A percentile compares a stretch with the other conserved stretches of the same genome.
Evolutionary conservation across 139 green algal genomes (phyloP).

Genomic region (Nannochloris sp.): DNA sequence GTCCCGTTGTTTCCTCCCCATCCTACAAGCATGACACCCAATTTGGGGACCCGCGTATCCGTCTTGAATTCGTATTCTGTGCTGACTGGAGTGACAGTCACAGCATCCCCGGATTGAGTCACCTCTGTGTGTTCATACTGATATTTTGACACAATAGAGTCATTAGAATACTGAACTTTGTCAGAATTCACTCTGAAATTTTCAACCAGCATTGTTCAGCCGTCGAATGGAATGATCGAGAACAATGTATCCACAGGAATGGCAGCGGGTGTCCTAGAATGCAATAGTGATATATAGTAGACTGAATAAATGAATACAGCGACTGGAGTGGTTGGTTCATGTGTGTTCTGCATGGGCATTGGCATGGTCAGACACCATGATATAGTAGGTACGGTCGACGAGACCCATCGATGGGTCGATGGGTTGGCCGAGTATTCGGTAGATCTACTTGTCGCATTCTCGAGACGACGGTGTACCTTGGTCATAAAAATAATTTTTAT

Average conservation of each 20-base stretch:
- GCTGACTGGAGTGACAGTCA: slow-evolving; percentile 61
- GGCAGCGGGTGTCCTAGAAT: not conserved
- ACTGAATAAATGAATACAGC: too few species aligned
- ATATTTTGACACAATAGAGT: slow-evolving; percentile 75
- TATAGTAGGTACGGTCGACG: too few species aligned
- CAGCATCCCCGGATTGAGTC: slow-evolving; percentile 50
- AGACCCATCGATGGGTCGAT: too few species aligned
- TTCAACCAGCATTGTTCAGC: slow-evolving; percentile 55
- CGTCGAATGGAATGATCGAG: not conserved
- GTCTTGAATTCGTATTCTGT: slow-evolving; percentile 80
- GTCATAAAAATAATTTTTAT: too few species aligned
- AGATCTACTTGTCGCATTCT: too few species aligned
- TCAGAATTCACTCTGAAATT: slow-evolving; percentile 77
- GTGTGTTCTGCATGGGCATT: too few species aligned
- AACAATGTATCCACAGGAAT: not conserved
- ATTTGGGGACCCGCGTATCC: slow-evolving; percentile 79
- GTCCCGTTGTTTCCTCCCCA: slow-evolving; percentile 97
- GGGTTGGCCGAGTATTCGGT: too few species aligned
- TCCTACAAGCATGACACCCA: slow-evolving; percentile 97
- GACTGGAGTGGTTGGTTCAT: too few species aligned
- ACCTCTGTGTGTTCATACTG: slow-evolving; percentile 78
- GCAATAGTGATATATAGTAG: too few species aligned
- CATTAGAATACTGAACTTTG: slow-evolving; percentile 74
- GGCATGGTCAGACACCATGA: too few species aligned
- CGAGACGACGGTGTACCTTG: too few species aligned